Evolutionary conservation across 164 flowering plant species (phyloP).

Genomic region (Saururus chinensis): DNA sequence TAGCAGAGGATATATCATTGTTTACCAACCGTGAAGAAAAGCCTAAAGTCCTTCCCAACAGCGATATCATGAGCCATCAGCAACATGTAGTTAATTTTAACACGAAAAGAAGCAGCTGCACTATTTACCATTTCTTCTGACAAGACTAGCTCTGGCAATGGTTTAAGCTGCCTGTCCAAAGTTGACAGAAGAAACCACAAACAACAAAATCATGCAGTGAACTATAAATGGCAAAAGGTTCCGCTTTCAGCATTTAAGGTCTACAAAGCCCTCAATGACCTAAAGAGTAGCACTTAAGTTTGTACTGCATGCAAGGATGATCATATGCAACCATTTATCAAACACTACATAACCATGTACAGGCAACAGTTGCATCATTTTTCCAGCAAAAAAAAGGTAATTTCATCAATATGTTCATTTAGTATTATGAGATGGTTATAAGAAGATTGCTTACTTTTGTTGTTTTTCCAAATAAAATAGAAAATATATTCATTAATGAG

Average conservation of each 20-base stretch:
- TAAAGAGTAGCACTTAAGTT: too few relatives aligned
- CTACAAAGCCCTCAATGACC: too few relatives aligned
- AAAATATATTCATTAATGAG: too few relatives aligned
- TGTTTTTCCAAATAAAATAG: too few relatives aligned
- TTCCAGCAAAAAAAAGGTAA: too few relatives aligned
- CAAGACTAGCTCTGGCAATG: slow-evolving; percentile 69
- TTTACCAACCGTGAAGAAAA: slow-evolving; percentile 69
- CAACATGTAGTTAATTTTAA: slow-evolving; percentile 59
- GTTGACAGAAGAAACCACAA: not conserved
- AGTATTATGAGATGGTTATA: too few relatives aligned
- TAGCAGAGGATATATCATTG: not conserved
- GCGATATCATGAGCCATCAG: slow-evolving; percentile 96
- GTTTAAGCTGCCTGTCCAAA: slow-evolving; percentile 43
- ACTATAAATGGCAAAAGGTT: not conserved
- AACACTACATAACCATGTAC: too few relatives aligned
- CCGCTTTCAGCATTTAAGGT: not conserved
- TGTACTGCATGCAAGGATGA: too few relatives aligned
- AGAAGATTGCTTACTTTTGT: too few relatives aligned
- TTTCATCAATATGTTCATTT: too few relatives aligned
- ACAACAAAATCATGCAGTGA: not conserved
- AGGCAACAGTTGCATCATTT: too few relatives aligned
- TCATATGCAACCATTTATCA: too few relatives aligned
- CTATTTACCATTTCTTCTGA: slow-evolving; percentile 91
- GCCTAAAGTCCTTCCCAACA: slow-evolving; percentile 79
- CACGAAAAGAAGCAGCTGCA: slow-evolving; percentile 88